phyloP scores from a whole-genome alignment of 805 yeast species.

The Blastobotrys chiropterorum region DNA sequence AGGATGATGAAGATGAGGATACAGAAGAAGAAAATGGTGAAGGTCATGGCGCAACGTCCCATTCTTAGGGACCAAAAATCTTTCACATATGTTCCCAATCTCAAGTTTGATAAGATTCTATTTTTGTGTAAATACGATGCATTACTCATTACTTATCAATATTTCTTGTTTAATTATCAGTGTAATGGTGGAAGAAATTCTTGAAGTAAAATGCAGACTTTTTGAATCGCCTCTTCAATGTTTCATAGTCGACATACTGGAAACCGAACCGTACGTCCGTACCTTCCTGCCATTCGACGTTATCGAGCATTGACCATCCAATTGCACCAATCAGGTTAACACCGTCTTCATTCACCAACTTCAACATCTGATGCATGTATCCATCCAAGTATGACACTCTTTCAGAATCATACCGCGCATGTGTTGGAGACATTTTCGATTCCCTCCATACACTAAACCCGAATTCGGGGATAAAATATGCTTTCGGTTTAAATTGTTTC shows the following conservation, averaged over 20 bases:
- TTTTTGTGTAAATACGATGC: too few species aligned
- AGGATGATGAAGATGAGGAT: slow-evolving; percentile 22
- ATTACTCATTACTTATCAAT: too few species aligned
- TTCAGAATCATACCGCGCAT: slow-evolving; percentile 26
- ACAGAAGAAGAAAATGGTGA: slow-evolving; percentile 11
- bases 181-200: slow-evolving; percentile 12
- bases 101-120: too few species aligned
- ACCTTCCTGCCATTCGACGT: slow-evolving; percentile 31
- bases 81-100: too few species aligned
- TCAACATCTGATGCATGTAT: slow-evolving; percentile 26
- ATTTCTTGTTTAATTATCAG: neutral
- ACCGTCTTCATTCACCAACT: slow-evolving; percentile 21
- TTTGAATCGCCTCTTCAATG: slow-evolving; percentile 12
- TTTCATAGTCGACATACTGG: slow-evolving; percentile 13
- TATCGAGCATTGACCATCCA: slow-evolving; percentile 32
- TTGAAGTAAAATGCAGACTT: slow-evolving; percentile 14
- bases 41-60: too few species aligned
- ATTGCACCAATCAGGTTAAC: slow-evolving; percentile 29
- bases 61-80: too few species aligned
- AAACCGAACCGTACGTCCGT: slow-evolving; percentile 13
- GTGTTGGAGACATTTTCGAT: slow-evolving; percentile 22
- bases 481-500: slow-evolving; percentile 24
- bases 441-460: slow-evolving; percentile 32
- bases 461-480: slow-evolving; percentile 27
- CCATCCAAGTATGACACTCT: slow-evolving; percentile 29